Base-by-base conservation (phyloP, 2,329 filamentous ascomycete genomes). In the Colletotrichum aenigma region DNA sequence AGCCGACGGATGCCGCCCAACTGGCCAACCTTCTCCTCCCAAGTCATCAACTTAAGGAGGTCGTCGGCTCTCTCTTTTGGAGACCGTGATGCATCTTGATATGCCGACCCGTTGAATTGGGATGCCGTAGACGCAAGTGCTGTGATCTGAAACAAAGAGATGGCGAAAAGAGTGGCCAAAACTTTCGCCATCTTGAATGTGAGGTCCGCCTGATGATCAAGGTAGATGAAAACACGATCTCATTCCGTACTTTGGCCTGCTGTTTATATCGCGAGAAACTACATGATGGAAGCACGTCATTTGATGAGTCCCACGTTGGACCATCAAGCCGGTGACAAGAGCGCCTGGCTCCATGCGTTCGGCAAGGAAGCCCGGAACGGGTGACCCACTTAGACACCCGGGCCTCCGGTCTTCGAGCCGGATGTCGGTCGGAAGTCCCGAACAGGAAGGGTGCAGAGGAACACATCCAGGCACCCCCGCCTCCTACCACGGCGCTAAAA, bases 11-110 rank as follows among this genome's bases (percentile, higher is more conserved):
- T 67, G 7, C 74, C 74, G 6, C 74, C 74, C 12, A 74, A 60
- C 36, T 74, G 74, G 36, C 74, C 70, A 6, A 74, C 36, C 28
- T 76, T 76, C n/a, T 76, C 74, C 7, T 55, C 74, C 74, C 74
- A 76, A 10, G 74, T 74, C 70, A 76, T 66, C 10, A 68, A 66
- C 5, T 16, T 34, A 10, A 76, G 66, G n/a, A 76, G 74, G 52
- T 74, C 60, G 10, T 76, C 30, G 18, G 74, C 70, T 30, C 74
- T 52, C 48, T 74, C 74, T 16, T 28, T 62, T 15, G 74, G 70
- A 6, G 70, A 30, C 12, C 52, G 52, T 4, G 70, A 65, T 7
- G 52, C 16, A 21, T 74, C 61, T 26, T 26, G 24, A 28, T 74
- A 66, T 0, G 10, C 34, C 6, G 71, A 70, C 15, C 15, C 43